Evolutionary conservation across 345 rosid species (phyloP), one percentile per base, ranked within the genome.

Genomic region (Kernera saxatilis): DNA sequence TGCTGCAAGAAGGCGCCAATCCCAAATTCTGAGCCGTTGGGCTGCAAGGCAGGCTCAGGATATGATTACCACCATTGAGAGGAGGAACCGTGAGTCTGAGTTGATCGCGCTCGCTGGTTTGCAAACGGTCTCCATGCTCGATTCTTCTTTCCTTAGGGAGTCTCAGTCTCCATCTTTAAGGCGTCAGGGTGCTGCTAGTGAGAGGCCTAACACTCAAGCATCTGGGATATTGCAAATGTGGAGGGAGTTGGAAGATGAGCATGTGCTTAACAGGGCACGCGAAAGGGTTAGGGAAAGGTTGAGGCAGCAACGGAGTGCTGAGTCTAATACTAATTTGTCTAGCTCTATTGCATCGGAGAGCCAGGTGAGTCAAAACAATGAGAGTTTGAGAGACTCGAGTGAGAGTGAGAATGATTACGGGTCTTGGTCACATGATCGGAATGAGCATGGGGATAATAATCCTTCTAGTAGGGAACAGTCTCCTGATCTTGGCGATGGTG

Each of bases 221-320:
- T 95, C 99, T 62, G 53, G 92, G 6, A 95, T 95, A 66, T 48
- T 92, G 82, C 97, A 83, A 64, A 92, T 95, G 99, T 95, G 99
- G 99, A 82, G 99, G 81, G 99, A 95, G 84, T 76, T 95, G 84
- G 99, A 95, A 82, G 99, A 95, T 77, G 99, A 87, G 70, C 99
- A 95, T 76, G 54, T 88, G 76, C 78, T 94, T 82, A 88, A 75
- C 67, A 84, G 98, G 81, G 95, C 96, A 1, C 87, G 90, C 6
- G 98, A 70, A 64, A 88, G 94, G 74, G 90, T 85, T 57, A 87
- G 97, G 72, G 96, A 71, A 67, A 84, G 97, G 68, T 69, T 90
- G 85, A 87, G 98, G 84, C 97, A 68, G 82, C 97, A 70, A 62
- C 77, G 90, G 66, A 79, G 76, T 77, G 88, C 51, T 54, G 96